Evolutionary conservation across 1,284 basidiomycete genomes (phyloP), one percentile per base, ranked within the genome.

Genomic region (Somion occarium): DNA sequence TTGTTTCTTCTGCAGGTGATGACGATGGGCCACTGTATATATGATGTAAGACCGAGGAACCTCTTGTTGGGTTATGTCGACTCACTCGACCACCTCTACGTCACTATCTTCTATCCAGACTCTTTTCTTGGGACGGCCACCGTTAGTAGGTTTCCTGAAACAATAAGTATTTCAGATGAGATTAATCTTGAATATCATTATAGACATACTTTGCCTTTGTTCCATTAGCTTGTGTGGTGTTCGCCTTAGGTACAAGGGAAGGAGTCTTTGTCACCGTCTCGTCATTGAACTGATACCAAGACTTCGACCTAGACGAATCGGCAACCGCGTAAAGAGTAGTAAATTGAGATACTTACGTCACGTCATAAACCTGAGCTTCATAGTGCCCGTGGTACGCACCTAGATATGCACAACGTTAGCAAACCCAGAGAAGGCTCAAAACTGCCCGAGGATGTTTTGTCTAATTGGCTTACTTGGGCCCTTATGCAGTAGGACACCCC

Each of bases 231-330:
- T 37, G 44, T 9, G 53, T 53, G 9, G 48, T 39, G 44, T 62
- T 46, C 41, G 53, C 45, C 42, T 71, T 73, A 25, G 80, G 75
- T 12, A 75, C 74, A 3, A 85, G 69, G n/a, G 73, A 67, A 43
- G 77, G 70, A 49, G 86, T 80, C 60, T 74, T 78, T 1, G 82
- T 83, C 7, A 89, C 85, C 11, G 67, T 68, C 61, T 95, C 93
- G 62, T 97, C 93, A 58, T 94, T 91, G 67, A 91, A 96, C 55
- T 85, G 81, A 64, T 86, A 93, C 93, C 93, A 97, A n/a, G 82
- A 75, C 37, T 77, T 68, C 42, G 76, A 75, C 43, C 90, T 93
- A 57, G 45, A 49, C 27, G 38, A 44, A 3, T 26, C 15, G 23
- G 18, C 5, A 42, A 13, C 25, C 7, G 46, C 25, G 52, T 41